Percentiles rank a stretch among this genome's conserved stretches.
Evolutionary conservation across 768 basidiomycete genomes (phyloP).

Genomic region (Boletellus emodensis): DNA sequence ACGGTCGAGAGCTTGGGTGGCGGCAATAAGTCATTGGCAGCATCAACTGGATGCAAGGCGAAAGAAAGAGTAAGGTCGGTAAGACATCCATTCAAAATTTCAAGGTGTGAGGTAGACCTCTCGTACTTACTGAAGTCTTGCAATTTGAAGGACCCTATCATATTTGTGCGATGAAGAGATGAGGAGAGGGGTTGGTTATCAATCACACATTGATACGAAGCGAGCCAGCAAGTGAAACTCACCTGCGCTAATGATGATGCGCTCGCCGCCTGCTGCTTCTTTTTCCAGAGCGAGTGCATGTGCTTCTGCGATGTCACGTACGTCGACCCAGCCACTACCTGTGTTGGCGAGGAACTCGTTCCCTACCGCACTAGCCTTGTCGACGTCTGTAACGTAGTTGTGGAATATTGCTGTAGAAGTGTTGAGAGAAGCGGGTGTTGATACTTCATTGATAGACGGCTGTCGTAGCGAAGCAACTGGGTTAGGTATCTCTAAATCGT

Average conservation of each 20-base stretch:
- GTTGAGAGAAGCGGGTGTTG: constrained; percentile 34
- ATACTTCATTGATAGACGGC: constrained; percentile 43
- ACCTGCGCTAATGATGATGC: constrained; percentile 49
- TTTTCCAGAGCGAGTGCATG: constrained; percentile 51
- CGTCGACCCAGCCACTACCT: constrained; percentile 43
- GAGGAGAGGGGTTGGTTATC: background rate
- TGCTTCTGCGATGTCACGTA: constrained; percentile 52
- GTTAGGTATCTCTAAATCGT: background rate
- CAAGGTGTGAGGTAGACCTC: background rate
- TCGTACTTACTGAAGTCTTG: constrained; percentile 28
- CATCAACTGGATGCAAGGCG: constrained; percentile 29
- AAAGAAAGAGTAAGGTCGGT: background rate
- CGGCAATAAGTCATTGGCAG: constrained; percentile 33
- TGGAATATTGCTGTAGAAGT: constrained; percentile 37
- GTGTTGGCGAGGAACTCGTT: constrained; percentile 23
- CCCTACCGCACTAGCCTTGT: constrained; percentile 18
- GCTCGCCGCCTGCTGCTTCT: constrained; percentile 50
- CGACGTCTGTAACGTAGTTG: constrained; percentile 26
- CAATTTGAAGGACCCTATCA: constrained; percentile 29
- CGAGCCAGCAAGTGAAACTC: background rate
- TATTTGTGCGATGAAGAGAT: background rate
- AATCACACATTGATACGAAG: background rate
- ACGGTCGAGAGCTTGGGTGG: constrained; percentile 27
- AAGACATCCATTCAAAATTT: background rate
- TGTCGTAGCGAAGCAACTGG: constrained; percentile 6